Percentiles rank a stretch among this genome's conserved stretches.
Evolutionary conservation across 2,329 filamentous ascomycete genomes (phyloP).

Genomic region (Cladophialophora yegresii): DNA sequence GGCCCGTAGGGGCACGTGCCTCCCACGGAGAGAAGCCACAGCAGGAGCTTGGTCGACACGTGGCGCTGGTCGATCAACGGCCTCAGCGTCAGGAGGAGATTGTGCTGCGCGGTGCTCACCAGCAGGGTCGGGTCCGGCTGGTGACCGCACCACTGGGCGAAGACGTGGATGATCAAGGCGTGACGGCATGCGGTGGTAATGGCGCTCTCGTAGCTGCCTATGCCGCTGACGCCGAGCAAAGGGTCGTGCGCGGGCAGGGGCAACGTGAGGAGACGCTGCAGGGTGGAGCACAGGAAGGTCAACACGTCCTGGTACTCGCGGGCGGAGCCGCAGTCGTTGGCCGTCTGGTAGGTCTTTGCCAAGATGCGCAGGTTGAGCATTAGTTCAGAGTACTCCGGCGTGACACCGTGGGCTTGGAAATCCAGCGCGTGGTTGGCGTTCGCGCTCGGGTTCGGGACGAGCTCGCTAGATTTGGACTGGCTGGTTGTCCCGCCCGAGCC

Average conservation of each 20-base stretch:
- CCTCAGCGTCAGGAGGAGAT: slow-evolving; percentile 10
- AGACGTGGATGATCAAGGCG: slow-evolving; percentile 18
- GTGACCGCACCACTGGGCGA: slow-evolving; percentile 16
- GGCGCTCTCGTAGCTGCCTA: slow-evolving; percentile 8
- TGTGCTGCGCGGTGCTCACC: slow-evolving; percentile 17
- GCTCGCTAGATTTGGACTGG: background rate
- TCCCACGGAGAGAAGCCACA: slow-evolving; percentile 56
- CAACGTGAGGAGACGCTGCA: slow-evolving; percentile 18
- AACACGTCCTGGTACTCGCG: slow-evolving; percentile 15
- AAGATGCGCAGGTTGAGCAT: slow-evolving; percentile 20
- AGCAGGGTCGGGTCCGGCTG: slow-evolving; percentile 17
- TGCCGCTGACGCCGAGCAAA: background rate
- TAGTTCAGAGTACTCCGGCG: slow-evolving; percentile 10
- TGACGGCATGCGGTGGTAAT: slow-evolving; percentile 16
- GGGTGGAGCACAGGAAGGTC: slow-evolving; percentile 14
- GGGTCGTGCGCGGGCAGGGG: slow-evolving; percentile 9
- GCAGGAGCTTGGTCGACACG: slow-evolving; percentile 62
- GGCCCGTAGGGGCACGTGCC: slow-evolving; percentile 14
- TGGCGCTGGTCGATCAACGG: slow-evolving; percentile 51
- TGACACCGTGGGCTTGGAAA: slow-evolving; percentile 13
- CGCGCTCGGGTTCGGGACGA: slow-evolving; percentile 11
- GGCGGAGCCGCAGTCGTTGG: slow-evolving; percentile 16
- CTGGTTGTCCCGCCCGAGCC: background rate
- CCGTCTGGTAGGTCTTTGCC: slow-evolving; percentile 16
- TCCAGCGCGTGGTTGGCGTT: slow-evolving; percentile 3